phyloP scores from a whole-genome alignment of 306 rosid genomes.

The Cyamopsis tetragonoloba region DNA sequence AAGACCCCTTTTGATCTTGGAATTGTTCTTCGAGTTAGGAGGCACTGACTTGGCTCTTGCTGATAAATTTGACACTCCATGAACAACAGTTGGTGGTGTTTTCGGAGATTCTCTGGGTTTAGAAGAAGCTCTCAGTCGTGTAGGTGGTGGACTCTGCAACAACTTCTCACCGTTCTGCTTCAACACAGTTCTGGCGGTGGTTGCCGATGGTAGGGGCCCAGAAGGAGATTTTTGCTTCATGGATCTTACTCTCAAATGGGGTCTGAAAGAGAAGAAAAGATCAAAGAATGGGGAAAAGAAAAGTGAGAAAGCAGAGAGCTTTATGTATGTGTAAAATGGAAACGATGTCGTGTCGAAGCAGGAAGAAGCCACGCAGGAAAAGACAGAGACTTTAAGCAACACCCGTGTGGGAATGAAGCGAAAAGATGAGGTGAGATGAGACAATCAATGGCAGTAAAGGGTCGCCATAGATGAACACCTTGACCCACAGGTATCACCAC shows the following conservation, averaged over 20 bases:
- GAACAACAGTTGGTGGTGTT: conserved; percentile 33
- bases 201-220: conserved; percentile 6
- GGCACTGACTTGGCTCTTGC: conserved; percentile 47
- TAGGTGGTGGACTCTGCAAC: conserved; percentile 18
- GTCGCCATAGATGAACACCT: conserved; percentile 30
- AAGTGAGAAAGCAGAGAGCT: background rate
- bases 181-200: conserved; percentile 22
- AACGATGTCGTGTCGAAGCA: background rate
- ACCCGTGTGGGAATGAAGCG: conserved; percentile 14
- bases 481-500: conserved; percentile 20
- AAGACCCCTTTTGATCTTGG: conserved; percentile 43
- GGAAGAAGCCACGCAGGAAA: conserved; percentile 15
- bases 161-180: conserved; percentile 37
- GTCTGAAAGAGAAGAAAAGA: conserved; percentile 18
- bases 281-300: conserved; percentile 1
- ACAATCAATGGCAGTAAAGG: conserved; percentile 12
- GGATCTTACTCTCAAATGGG: conserved; percentile 14
- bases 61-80: conserved; percentile 25
- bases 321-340: background rate
- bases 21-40: conserved; percentile 43
- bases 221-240: conserved; percentile 44
- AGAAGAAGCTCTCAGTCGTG: conserved; percentile 49
- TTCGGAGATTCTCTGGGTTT: conserved; percentile 48
- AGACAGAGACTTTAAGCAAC: conserved; percentile 27
- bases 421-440: background rate